phyloP scores from a whole-genome alignment of 345 rosid species.

The Murraya paniculata region DNA sequence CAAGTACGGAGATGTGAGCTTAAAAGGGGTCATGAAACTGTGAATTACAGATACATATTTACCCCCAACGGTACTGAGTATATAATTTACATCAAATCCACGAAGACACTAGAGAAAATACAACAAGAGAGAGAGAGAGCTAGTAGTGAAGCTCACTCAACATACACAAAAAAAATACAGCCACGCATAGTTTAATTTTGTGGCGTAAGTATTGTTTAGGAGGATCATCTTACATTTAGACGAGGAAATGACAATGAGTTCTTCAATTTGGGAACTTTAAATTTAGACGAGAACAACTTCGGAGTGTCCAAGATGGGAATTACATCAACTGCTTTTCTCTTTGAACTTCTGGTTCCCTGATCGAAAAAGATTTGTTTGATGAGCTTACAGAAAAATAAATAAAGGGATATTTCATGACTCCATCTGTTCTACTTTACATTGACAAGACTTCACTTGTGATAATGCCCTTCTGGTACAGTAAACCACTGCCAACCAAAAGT shows the following conservation, averaged over 20 bases:
- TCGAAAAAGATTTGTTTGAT: constrained; percentile 3
- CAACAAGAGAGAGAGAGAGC: not conserved
- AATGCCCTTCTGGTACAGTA: not conserved
- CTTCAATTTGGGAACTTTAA: constrained; percentile 86
- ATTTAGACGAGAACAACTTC: constrained; percentile 59
- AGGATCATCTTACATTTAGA: constrained; percentile 1
- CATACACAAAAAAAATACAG: not conserved
- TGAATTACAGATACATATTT: not conserved
- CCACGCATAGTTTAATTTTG: not conserved
- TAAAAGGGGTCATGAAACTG: not conserved
- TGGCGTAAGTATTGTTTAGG: not conserved
- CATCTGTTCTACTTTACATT: not conserved
- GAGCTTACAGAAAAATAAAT: not conserved
- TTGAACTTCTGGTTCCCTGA: constrained; percentile 51
- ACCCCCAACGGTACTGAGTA: too few relatives aligned
- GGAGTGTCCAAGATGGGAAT: constrained; percentile 42
- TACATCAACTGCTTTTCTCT: constrained; percentile 53
- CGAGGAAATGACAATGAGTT: constrained; percentile 30
- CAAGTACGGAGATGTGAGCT: too few relatives aligned
- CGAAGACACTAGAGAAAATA: not conserved
- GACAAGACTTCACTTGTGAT: not conserved
- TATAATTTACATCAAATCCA: constrained; percentile 7
- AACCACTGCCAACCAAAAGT: too few relatives aligned
- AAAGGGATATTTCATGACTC: not conserved
- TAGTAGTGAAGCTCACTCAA: not conserved